phyloP scores from a whole-genome alignment of 352 stramenopile genomes.

The Pythium inflatum region DNA sequence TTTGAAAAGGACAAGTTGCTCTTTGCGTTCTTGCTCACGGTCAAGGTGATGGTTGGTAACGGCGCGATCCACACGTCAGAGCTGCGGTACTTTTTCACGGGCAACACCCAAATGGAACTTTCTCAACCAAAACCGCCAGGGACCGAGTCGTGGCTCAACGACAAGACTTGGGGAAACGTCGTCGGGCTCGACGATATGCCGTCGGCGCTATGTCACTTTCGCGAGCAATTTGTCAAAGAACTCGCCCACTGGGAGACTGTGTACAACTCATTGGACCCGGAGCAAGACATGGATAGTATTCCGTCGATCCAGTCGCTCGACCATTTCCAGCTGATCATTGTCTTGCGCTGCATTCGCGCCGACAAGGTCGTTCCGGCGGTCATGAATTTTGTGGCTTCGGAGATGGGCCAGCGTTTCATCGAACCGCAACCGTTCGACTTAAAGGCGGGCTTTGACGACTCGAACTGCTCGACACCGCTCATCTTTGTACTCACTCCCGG shows the following conservation, averaged over 20 bases:
- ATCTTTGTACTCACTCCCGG: constrained; percentile 96
- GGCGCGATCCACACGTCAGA: constrained; percentile 77
- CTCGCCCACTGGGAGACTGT: constrained; percentile 61
- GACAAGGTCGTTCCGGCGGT: constrained; percentile 93
- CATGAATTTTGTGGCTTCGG: constrained; percentile 88
- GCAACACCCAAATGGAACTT: constrained; percentile 92
- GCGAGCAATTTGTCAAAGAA: constrained; percentile 56
- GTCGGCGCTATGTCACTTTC: constrained; percentile 52
- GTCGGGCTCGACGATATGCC: constrained; percentile 72
- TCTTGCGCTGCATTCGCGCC: constrained; percentile 90
- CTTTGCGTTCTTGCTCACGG: constrained; percentile 93
- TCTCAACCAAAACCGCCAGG: constrained; percentile 68
- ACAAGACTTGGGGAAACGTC: constrained; percentile 91
- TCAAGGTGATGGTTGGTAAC: constrained; percentile 91
- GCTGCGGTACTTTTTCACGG: constrained; percentile 92
- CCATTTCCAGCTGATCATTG: constrained; percentile 88
- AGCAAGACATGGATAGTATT: constrained; percentile 62
- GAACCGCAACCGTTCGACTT: constrained; percentile 94
- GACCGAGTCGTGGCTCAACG: constrained; percentile 74
- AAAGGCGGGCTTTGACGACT: constrained; percentile 91
- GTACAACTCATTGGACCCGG: constrained; percentile 89
- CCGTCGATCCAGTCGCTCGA: constrained; percentile 66
- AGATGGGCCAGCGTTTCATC: constrained; percentile 93
- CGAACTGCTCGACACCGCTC: constrained; percentile 92
- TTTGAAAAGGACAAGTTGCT: constrained; percentile 97